Evolutionary conservation across 1,284 basidiomycete species (phyloP).

Genomic region (Neonothopanus nambi): DNA sequence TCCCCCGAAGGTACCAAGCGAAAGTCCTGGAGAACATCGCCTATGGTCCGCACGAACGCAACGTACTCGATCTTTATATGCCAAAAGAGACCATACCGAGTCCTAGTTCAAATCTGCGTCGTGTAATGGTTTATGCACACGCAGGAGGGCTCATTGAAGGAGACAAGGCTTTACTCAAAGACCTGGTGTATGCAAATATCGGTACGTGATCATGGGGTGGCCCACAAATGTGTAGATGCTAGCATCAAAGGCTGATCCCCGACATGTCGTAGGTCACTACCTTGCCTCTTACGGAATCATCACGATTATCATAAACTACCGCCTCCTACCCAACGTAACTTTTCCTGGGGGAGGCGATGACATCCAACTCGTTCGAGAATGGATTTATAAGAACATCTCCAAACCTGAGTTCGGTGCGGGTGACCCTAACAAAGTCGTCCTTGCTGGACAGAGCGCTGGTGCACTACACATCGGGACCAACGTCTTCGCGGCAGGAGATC

Average conservation of each 20-base stretch:
- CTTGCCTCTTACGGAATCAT: conserved; percentile 2
- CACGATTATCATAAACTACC: conserved; percentile 3
- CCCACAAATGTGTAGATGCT: background rate
- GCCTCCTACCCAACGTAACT: conserved; percentile 2
- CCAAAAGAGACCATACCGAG: background rate
- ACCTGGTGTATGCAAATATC: background rate
- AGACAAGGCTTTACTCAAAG: background rate
- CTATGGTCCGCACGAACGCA: conserved; percentile 6
- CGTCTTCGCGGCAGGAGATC: background rate
- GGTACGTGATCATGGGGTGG: background rate
- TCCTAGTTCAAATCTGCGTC: no score
- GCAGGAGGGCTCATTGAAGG: conserved; percentile 5
- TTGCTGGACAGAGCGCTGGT: conserved; percentile 3
- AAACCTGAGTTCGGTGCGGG: conserved; percentile 1
- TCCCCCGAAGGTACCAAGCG: background rate
- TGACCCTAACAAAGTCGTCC: conserved; percentile 1
- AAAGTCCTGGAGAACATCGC: conserved; percentile 1
- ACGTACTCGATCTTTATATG: conserved; percentile 5
- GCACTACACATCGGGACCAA: conserved; percentile 7
- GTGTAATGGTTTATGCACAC: background rate
- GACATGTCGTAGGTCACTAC: background rate
- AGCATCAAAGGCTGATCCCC: background rate
- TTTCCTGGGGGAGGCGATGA: conserved; percentile 7
- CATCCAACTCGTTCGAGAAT: conserved; percentile 4
- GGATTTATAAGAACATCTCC: conserved; percentile 7